Conservation (phyloP, 1,284 basidiomycete genomes). For the Schizophyllum amplum region DNA sequence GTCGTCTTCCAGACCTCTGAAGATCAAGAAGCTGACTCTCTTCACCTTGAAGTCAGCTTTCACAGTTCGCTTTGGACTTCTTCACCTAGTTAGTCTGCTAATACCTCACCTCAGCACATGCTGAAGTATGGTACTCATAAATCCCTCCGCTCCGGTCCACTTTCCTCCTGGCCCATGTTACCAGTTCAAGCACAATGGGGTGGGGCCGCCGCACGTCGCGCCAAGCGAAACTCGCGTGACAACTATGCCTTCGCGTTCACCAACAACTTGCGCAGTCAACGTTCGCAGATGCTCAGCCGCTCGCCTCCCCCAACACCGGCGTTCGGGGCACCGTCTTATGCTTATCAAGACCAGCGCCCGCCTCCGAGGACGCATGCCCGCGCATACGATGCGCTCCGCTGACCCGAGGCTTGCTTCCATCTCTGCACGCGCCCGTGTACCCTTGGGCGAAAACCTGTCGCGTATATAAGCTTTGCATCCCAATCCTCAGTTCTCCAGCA, state of each 20-base stretch:
- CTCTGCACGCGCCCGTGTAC: not conserved
- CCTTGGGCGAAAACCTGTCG: not conserved
- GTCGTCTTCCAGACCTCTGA: no score
- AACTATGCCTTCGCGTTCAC: no score
- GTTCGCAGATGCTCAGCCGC: no score
- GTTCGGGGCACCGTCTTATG: no score
- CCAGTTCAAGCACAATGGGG: not conserved
- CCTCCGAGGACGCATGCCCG: not conserved
- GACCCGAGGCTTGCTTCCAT: not conserved
- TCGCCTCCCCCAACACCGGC: no score
- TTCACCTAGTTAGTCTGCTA: not conserved
- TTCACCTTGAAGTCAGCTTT: no score
- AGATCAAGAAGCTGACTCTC: no score
- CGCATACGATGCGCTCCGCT: not conserved
- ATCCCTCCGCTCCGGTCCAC: not conserved
- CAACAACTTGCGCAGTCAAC: no score
- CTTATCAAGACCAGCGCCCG: not conserved
- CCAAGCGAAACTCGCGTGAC: not conserved
- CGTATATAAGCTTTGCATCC: not conserved
- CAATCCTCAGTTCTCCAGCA: not conserved
- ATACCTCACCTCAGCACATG: not conserved
- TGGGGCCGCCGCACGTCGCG: not conserved
- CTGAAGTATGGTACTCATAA: not conserved
- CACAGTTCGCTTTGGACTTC: no score
- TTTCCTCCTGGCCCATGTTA: not conserved